Conservation (phyloP, 805 yeast species). For the Kodamaea hsintzibuensis region DNA sequence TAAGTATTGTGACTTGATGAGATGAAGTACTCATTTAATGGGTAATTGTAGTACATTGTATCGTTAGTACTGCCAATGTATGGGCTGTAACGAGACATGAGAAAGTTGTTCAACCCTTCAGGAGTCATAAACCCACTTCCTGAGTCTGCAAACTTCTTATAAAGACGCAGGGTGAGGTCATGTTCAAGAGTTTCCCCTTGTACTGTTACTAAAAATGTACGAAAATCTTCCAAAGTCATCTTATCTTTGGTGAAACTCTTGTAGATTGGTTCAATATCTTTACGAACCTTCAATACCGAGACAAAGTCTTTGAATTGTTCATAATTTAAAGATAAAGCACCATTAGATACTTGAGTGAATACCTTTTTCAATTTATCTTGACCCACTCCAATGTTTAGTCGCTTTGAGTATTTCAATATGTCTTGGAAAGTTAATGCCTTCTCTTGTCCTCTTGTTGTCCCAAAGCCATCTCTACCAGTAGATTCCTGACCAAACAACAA, state of each 20-base stretch:
- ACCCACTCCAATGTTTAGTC: conserved; percentile 74
- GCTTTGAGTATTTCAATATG: conserved; percentile 60
- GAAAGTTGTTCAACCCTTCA: conserved; percentile 28
- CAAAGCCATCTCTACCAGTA: conserved; percentile 18
- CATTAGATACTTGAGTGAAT: conserved; percentile 52
- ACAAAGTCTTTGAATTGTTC: conserved; percentile 78
- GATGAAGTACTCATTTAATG: conserved; percentile 82
- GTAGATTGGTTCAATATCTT: conserved; percentile 61
- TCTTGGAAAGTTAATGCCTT: conserved; percentile 59
- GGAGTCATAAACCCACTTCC: conserved; percentile 20
- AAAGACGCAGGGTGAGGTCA: conserved; percentile 28
- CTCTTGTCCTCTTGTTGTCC: conserved; percentile 20
- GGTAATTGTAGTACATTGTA: conserved; percentile 38
- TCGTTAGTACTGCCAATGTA: conserved; percentile 12
- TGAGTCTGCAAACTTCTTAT: conserved; percentile 23
- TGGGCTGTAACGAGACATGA: conserved; percentile 30
- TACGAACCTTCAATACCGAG: conserved; percentile 59
- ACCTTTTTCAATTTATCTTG: conserved; percentile 45
- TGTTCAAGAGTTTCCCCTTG: conserved; percentile 49
- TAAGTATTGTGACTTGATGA: conserved; percentile 97
- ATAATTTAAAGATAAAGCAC: conserved; percentile 54
- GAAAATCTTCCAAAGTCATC: conserved; percentile 26
- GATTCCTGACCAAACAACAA: conserved; percentile 25
- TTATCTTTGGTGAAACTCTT: conserved; percentile 17
- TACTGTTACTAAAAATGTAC: conserved; percentile 41